Conservation (phyloP, 768 basidiomycete genomes). For the Tylopilus subfusipes region DNA sequence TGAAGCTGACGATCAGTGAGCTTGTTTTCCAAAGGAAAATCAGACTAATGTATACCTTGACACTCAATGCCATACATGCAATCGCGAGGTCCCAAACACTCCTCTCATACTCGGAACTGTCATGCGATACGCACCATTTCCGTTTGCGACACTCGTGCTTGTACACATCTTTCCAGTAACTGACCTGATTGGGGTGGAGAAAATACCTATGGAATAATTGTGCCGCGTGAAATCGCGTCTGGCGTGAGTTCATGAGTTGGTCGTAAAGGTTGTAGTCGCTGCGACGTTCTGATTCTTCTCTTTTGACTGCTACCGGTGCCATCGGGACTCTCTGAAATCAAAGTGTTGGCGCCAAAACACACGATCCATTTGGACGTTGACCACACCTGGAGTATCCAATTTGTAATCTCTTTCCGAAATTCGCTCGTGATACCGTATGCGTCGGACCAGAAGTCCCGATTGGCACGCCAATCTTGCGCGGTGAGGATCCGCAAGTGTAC, state of each 20-base stretch:
- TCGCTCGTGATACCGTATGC: constrained; percentile 33
- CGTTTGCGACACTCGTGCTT: neutral
- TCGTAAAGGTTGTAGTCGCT: constrained; percentile 38
- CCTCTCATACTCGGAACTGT: constrained; percentile 19
- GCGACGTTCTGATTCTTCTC: neutral
- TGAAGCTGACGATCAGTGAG: constrained; percentile 44
- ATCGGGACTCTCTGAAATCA: constrained; percentile 9
- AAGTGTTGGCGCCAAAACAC: neutral
- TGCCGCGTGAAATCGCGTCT: constrained; percentile 65
- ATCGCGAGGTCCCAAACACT: constrained; percentile 58
- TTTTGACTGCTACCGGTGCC: neutral
- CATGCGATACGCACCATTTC: neutral
- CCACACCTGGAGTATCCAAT: constrained; percentile 47
- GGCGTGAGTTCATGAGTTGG: constrained; percentile 49
- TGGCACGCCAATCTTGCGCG: neutral
- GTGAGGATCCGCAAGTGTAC: neutral
- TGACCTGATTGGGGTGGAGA: constrained; percentile 30
- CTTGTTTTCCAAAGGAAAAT: neutral
- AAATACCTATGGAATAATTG: constrained; percentile 60
- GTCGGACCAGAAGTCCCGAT: constrained; percentile 13
- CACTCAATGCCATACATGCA: constrained; percentile 55
- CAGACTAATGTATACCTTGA: constrained; percentile 44
- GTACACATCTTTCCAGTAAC: constrained; percentile 10
- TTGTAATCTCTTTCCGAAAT: constrained; percentile 34
- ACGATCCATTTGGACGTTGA: neutral